Evolutionary conservation across 805 yeast species (phyloP).

Genomic region (Wickerhamiella parazyma): DNA sequence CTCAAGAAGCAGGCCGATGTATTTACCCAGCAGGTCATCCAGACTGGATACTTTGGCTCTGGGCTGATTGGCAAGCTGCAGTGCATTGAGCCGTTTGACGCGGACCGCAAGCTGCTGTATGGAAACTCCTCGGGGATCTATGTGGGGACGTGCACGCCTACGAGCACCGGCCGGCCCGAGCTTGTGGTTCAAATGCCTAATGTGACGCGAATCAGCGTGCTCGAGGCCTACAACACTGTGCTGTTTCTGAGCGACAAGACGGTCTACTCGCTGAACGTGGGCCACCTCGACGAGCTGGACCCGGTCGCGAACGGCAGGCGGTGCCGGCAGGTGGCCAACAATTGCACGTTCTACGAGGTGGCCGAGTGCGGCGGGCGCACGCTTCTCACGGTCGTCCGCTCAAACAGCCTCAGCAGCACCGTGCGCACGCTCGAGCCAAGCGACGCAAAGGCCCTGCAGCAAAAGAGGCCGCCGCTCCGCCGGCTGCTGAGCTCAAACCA

Average conservation of each 20-base stretch:
- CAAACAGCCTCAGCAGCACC: constrained; percentile 58
- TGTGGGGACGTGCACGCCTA: constrained; percentile 25
- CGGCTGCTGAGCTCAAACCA: constrained; percentile 30
- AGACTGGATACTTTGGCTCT: constrained; percentile 61
- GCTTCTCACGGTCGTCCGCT: constrained; percentile 78
- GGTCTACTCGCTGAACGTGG: constrained; percentile 64
- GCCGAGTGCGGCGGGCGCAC: constrained; percentile 86
- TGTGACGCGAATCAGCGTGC: constrained; percentile 77
- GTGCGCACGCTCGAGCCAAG: constrained; percentile 81
- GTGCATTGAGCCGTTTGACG: constrained; percentile 88
- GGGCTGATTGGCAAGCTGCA: constrained; percentile 49
- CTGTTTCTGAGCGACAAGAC: constrained; percentile 72
- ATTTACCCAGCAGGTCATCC: constrained; percentile 61
- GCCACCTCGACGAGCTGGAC: constrained; percentile 32
- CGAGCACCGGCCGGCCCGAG: constrained; percentile 43
- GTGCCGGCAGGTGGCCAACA: constrained; percentile 71
- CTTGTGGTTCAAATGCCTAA: constrained; percentile 60
- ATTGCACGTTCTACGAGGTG: constrained; percentile 78
- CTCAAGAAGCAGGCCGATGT: constrained; percentile 63
- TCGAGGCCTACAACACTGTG: constrained; percentile 80
- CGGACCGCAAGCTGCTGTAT: constrained; percentile 77
- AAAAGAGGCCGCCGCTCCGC: constrained; percentile 30
- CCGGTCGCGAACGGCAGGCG: constrained; percentile 37
- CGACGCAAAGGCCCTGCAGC: constrained; percentile 39
- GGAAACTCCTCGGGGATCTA: constrained; percentile 90